Evolutionary conservation across 441 rosid genomes (phyloP), one percentile per base, ranked within the genome.

Genomic region (Bocquillonia castaneifolia): DNA sequence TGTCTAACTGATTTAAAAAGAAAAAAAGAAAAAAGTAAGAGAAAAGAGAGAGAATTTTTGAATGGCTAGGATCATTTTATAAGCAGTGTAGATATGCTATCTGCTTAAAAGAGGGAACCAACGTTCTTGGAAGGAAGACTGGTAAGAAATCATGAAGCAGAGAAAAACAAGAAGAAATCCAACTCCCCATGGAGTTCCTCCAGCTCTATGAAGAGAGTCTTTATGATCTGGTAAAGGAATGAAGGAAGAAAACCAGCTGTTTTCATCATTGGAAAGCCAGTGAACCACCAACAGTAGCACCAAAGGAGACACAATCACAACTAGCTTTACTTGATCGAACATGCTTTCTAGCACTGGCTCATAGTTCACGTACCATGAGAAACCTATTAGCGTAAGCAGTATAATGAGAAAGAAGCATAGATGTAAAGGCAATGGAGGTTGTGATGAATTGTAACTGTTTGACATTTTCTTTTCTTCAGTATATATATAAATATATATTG

Each of bases 171-270:
- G 87, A 63, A 84, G 17, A 67, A 85, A 82, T 10, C 77, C 90
- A 17, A 84, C 80, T 20, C 91, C 91, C 85, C 90, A 84, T 0
- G 90, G 76, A 28, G 85, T 83, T 32, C 86, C 90, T 59, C 88
- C 88, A 1, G 87, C 90, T 47, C 79, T 72, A 55, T 84, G 84
- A 18, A 88, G 64, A 64, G 87, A 81, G 51, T 84, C 89, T 71
- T 47, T 75, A n/a, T n/a, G n/a, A 64, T 83, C 83, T 1, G 84
- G 78, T 54, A 78, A 50, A 53, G 88, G 79, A 34, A 81, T 48
- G 66, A 77, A 60, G 12, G 23, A 52, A 1, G 85, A 74, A 51
- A 83, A 18, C 14, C 80, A 17, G 42, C 69, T 40, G 20, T 39
- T 74, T 29, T 67, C 79, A 31, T 84, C 72, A 47, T 73, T 58